Conservation (phyloP, 1,284 basidiomycete species). For the Ceratobasidium theobromae region DNA sequence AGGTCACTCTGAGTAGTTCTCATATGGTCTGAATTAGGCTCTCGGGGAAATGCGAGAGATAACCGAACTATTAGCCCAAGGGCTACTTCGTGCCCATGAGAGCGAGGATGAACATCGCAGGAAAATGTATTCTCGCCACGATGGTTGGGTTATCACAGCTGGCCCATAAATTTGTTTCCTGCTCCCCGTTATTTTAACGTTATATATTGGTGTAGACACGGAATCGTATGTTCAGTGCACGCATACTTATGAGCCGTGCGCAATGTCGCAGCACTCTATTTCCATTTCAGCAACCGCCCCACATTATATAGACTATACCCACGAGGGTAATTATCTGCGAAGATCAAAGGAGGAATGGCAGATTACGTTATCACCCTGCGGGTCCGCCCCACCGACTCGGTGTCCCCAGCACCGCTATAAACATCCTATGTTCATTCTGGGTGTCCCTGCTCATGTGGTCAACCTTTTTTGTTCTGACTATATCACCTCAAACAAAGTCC, state of each 20-base stretch:
- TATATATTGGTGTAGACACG: no score
- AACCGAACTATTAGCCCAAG: background rate
- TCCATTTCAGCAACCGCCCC: no score
- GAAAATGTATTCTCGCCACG: background rate
- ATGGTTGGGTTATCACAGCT: no score
- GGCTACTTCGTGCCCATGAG: background rate
- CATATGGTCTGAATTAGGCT: background rate
- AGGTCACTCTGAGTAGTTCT: background rate
- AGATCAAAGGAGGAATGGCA: constrained; percentile 9
- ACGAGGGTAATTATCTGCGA: no score
- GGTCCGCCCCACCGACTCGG: background rate
- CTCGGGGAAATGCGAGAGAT: constrained; percentile 11
- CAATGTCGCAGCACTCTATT: no score
- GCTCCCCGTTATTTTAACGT: no score
- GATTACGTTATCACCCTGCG: constrained; percentile 13
- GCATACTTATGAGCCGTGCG: no score
- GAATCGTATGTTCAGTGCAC: no score
- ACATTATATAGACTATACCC: no score
- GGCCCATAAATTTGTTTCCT: no score
- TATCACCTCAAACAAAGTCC: background rate
- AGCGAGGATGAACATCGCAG: background rate
- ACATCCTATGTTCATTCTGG: background rate
- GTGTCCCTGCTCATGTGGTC: background rate
- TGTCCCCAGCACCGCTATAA: background rate
- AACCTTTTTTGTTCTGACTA: background rate